Evolutionary conservation across 805 yeast species (phyloP), one percentile per base, ranked within the genome.

Genomic region (Schwanniomyces vanrijiae): DNA sequence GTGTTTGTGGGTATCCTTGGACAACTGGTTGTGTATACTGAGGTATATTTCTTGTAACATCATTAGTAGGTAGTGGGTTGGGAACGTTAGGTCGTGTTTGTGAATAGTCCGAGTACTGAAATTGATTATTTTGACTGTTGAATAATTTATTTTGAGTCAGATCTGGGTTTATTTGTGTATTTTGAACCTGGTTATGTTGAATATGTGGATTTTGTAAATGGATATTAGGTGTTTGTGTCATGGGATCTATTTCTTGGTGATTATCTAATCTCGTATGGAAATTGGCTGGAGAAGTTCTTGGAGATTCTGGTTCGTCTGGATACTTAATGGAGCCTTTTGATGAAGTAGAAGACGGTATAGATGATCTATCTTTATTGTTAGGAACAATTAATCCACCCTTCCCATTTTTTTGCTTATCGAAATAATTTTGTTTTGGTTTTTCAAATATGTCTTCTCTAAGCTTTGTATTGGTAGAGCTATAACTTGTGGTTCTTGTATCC

Each of bases 401-500:
- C 9, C 41, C 29, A 22, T 38, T 38, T 20, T 22, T 43, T 38
- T 37, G 40, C 10, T 33, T 33, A n/a, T 28, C 24, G 13, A 34
- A n/a, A 11, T 42, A 46, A 4, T 22, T 13, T 19, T 44, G 29
- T n/a, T 16, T 37, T 13, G 41, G 34, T 28, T 59, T 63, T 22
- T 65, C 66, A 49, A 71, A 71, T 18, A 71, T 71, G 46, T 71
- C 76, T 48, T 71, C 75, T 37, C 71, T 52, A 37, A 71, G 59
- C 13, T 61, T 61, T 2, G 70, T 57, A 16, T 51, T 50, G 31
- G 53, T 47, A 8, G 46, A 34, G 9, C 50, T 34, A 25, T 37
- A 33, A 16, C 21, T 43, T 33, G 41, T 46, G 10, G 52, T 40
- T 34, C 54, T 28, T 40, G 40, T 43, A 11, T 34, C 48, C 10